Base-by-base conservation (phyloP, 768 basidiomycete species). In the Goffeauzyma gilvescens region DNA sequence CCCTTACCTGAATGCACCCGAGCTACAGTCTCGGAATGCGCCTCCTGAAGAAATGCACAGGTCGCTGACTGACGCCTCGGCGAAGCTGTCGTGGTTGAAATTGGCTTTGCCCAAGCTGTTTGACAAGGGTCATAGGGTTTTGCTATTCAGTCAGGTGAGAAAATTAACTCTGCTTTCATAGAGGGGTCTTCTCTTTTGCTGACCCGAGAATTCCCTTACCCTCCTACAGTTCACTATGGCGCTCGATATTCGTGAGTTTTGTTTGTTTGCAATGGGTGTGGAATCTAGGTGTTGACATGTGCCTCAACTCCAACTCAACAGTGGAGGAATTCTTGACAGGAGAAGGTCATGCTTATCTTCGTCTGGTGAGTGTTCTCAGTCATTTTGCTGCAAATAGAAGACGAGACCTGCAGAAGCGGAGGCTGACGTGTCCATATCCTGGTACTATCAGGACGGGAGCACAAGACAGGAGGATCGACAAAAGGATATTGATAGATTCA, bases 401-500 rank as follows among this genome's bases (percentile, higher is more conserved):
- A 30, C 28, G n/a, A 30, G 10, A 17, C 17, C 10, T 20, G 8
- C 18, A 9, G 33, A 35, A 12, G 10, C 12, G n/a, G n/a, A n/a
- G n/a, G n/a, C n/a, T 2, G 3, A 10, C 25, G 8, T 5, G 6
- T 22, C 23, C 24, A 2, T 22, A 7, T n/a, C 17, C 27, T 50
- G 41, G 44, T 45, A 17, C 20, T 1, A 15, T 2, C 52, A 90
- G 81, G 90, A 96, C 58, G 93, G 93, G 9, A 77, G 74, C 47
- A 87, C 86, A 3, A 81, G 81, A 59, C 77, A 81, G 53, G 68
- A 70, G 4, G 73, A 75, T n/a, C 73, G 93, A 18, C 93, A 98
- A 60, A 84, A 83, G 59, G 77, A 75, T 36, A 93, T 98, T 77
- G 93, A 98, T 52, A 76, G 78, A 49, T 98, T 81, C 69, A 95